phyloP scores from a whole-genome alignment of 164 flowering plant genomes.

The Santalum album region DNA sequence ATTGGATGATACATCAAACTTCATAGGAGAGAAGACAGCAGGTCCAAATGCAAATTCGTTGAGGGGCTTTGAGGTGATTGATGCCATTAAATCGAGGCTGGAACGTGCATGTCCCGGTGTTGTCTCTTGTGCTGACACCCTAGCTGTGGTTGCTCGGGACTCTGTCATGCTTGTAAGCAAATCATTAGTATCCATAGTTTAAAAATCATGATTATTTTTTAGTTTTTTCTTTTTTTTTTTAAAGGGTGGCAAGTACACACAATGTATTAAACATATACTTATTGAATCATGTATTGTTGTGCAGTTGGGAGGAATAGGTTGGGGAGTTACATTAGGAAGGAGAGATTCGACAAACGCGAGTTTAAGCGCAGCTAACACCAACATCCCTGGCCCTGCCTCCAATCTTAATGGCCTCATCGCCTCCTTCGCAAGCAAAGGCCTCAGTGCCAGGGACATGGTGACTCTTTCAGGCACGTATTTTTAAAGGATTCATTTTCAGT shows the following conservation, averaged over 20 bases:
- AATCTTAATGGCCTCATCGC: background rate
- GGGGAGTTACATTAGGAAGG: background rate
- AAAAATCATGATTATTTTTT: too few relatives aligned
- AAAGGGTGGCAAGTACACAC: too few relatives aligned
- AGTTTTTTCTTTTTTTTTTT: too few relatives aligned
- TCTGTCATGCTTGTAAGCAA: too few relatives aligned
- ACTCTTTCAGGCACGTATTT: background rate
- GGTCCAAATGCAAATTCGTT: constrained; percentile 9
- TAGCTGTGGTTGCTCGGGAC: constrained; percentile 29
- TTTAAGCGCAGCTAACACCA: background rate
- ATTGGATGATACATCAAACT: constrained; percentile 12
- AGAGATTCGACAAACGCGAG: background rate
- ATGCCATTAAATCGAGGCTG: constrained; percentile 22
- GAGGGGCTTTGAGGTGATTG: constrained; percentile 21
- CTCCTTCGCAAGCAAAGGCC: background rate
- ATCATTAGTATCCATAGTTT: too few relatives aligned
- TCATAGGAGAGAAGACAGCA: constrained; percentile 19
- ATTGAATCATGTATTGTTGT: too few relatives aligned
- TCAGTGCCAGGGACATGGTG: background rate
- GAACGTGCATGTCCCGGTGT: constrained; percentile 28
- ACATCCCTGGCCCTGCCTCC: background rate
- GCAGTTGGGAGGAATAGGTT: background rate
- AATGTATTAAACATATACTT: too few relatives aligned
- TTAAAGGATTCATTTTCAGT: too few relatives aligned
- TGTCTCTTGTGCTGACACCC: constrained; percentile 37